phyloP scores from a whole-genome alignment of 2,329 filamentous ascomycete species.

The Aureobasidium sp. region DNA sequence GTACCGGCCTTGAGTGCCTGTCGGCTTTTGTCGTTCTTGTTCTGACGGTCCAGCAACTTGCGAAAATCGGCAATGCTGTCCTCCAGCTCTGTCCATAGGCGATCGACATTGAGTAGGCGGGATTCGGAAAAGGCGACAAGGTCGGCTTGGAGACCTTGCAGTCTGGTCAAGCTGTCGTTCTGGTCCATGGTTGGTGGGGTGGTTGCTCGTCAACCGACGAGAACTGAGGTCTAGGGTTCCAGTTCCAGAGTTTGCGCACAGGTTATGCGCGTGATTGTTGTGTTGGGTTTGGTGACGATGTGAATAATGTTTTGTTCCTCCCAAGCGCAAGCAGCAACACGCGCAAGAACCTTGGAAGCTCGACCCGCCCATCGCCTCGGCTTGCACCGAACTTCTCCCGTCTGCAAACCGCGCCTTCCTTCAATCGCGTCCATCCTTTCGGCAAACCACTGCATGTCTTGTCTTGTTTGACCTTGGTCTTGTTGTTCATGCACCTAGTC shows the following conservation, averaged over 20 bases:
- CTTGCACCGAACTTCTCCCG: slow-evolving; percentile 2
- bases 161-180: slow-evolving; percentile 61
- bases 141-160: slow-evolving; percentile 80
- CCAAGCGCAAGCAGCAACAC: slow-evolving; percentile 8
- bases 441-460: neutral
- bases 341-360: slow-evolving; percentile 11
- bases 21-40: slow-evolving; percentile 67
- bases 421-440: neutral
- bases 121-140: slow-evolving; percentile 67
- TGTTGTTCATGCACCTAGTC: neutral
- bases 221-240: neutral
- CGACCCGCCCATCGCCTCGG: slow-evolving; percentile 1
- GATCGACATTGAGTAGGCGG: slow-evolving; percentile 59
- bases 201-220: slow-evolving; percentile 7
- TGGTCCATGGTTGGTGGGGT: slow-evolving; percentile 53
- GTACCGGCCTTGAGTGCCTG: slow-evolving; percentile 59
- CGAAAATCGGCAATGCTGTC: slow-evolving; percentile 57
- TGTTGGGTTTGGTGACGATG: neutral
- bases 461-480: neutral
- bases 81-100: slow-evolving; percentile 58
- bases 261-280: neutral
- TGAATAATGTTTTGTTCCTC: neutral
- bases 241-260: neutral
- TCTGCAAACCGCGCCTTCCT: neutral
- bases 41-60: slow-evolving; percentile 63